Evolutionary conservation across 2,329 filamentous ascomycete species (phyloP), one percentile per base, ranked within the genome.

Genomic region (Nakataea oryzae): DNA sequence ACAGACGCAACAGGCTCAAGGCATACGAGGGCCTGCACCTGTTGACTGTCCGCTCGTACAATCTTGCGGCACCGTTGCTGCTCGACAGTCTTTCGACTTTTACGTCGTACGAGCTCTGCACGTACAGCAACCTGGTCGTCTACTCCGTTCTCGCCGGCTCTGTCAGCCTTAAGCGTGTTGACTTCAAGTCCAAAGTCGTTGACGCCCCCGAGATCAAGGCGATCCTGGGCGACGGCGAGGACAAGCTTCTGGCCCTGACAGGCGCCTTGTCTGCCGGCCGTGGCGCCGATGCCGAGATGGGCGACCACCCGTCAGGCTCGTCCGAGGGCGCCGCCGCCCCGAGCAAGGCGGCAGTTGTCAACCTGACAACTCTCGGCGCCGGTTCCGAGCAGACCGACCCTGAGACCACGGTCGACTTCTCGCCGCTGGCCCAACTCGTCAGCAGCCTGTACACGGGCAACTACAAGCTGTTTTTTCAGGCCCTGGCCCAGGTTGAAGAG

Each of bases 111-210:
- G 95, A 99, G 76, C 86, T 99, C 59, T 99, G 95, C 86, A 93
- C 89, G 67, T 99, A 99, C 80, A 96, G 92, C 63, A 89, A 86
- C 64, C 85, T 99, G 28, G 95, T 99, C 60, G 87, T 97, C 63
- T 99, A 97, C 79, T 92, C 95, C 1, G 93, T 97, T 27, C 86
- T 99, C 41, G 92, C 95, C 47, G 95, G 95, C 63, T 96, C 93
- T 8, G 88, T 97, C 28, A 95, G 93, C 57, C 84, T 99, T 62
- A 96, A 97, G 80, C 89, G 95, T 59, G 91, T 97, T 41, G 95
- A 99, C 75, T 99, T 99, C 84, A 99, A 99, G 82, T 90, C 90
- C 67, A 97, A 97, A 81, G 95, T 99, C 29, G 93, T 99, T 54
- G 95, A 99, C 74, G 95, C 95, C 9, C 93, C 95, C 14, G 95